Percentiles rank a stretch among this genome's conserved stretches.
Evolutionary conservation across 345 rosid species (phyloP).

Genomic region (Citrus maxima): DNA sequence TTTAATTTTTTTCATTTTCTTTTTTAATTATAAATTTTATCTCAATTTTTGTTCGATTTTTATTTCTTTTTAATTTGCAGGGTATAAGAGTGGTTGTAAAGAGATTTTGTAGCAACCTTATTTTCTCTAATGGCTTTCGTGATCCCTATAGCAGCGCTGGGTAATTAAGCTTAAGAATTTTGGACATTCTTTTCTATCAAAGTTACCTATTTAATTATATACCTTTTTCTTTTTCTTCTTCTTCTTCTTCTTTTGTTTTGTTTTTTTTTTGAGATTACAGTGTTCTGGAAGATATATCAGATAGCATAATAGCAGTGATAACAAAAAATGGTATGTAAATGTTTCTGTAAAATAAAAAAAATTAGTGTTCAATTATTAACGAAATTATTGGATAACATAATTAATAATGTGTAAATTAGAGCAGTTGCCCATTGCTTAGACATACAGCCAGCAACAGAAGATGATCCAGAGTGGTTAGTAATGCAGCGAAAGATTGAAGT

Average conservation of each 20-base stretch:
- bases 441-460: neutral
- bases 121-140: conserved; percentile 28
- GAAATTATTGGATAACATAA: too few species aligned
- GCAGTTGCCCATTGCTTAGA: conserved; percentile 30
- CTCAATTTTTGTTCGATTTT: neutral
- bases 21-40: too few species aligned
- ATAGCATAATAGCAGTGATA: conserved; percentile 4
- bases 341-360: neutral
- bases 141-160: conserved; percentile 28
- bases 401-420: neutral
- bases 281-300: conserved; percentile 19
- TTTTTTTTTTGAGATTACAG: neutral
- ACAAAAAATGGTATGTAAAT: neutral
- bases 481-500: conserved; percentile 9
- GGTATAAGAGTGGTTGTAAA: conserved; percentile 12
- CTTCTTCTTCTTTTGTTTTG: too few species aligned
- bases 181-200: neutral
- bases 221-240: neutral
- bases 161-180: conserved; percentile 1
- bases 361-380: too few species aligned
- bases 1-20: neutral
- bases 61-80: neutral
- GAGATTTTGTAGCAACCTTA: conserved; percentile 27
- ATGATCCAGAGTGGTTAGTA: conserved; percentile 22
- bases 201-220: neutral